phyloP scores from a whole-genome alignment of 1,139 yeast genomes.

The Debaryomyces psychrophilus region DNA sequence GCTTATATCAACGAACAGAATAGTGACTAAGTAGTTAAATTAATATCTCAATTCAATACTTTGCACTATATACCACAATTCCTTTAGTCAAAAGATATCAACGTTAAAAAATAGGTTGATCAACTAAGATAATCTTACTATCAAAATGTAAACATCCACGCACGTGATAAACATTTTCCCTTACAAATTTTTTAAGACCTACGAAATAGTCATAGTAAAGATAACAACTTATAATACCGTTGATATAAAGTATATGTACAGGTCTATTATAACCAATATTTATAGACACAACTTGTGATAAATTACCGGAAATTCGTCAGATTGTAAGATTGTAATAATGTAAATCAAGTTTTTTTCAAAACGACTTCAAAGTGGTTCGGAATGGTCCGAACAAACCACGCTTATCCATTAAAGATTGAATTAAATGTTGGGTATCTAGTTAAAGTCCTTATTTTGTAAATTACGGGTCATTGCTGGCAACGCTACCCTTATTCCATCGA shows the following conservation, averaged over 20 bases:
- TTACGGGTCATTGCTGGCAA: constrained; percentile 97
- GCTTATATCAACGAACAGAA: background rate
- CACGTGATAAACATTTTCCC: constrained; percentile 1
- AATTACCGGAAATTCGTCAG: background rate
- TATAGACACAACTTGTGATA: background rate
- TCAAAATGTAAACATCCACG: constrained; percentile 2
- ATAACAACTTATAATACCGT: background rate
- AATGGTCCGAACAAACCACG: background rate
- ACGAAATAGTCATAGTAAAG: background rate
- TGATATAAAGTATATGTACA: constrained; percentile 7
- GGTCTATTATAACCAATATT: constrained; percentile 1
- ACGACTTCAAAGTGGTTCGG: background rate
- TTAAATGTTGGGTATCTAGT: constrained; percentile 10
- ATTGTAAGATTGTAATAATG: background rate
- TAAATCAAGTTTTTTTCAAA: background rate
- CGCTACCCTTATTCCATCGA: constrained; percentile 95
- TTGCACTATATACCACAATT: background rate
- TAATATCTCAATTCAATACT: background rate
- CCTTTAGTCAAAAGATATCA: background rate
- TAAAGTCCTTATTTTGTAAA: constrained; percentile 76
- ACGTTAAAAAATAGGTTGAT: background rate
- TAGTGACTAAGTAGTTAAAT: background rate
- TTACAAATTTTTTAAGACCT: background rate
- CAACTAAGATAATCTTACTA: background rate
- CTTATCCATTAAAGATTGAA: background rate